phyloP scores from a whole-genome alignment of 2,329 filamentous ascomycete genomes.

The Helotiales sp. region DNA sequence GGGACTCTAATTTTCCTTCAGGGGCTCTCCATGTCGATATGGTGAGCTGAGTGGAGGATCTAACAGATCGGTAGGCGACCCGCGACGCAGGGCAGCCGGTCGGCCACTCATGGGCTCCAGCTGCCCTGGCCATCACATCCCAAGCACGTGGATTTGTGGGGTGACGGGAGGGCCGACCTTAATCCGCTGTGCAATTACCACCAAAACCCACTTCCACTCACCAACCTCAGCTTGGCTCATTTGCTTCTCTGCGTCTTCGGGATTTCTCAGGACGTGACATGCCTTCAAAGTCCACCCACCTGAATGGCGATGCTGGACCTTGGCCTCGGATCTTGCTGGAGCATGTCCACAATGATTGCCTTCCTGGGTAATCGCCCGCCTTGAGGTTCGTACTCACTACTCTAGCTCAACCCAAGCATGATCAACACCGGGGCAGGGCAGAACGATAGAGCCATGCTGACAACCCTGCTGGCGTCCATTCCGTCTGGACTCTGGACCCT shows the following conservation, averaged over 20 bases:
- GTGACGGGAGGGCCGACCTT: background rate
- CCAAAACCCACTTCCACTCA: background rate
- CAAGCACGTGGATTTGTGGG: background rate
- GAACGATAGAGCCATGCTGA: background rate
- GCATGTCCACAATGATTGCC: background rate
- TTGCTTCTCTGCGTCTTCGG: background rate
- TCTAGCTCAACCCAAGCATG: background rate
- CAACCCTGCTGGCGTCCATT: background rate
- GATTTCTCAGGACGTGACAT: background rate
- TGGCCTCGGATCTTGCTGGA: background rate
- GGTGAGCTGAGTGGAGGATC: background rate
- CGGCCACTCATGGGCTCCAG: too few relatives aligned
- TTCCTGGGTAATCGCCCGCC: background rate
- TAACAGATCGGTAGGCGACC: background rate
- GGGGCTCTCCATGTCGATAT: background rate
- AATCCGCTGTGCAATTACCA: background rate
- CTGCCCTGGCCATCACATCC: too few relatives aligned
- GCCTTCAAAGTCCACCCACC: background rate
- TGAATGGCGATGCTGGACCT: background rate
- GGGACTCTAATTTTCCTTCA: background rate
- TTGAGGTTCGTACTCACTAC: background rate
- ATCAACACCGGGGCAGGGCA: background rate
- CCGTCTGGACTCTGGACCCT: too few relatives aligned
- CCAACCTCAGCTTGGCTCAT: background rate
- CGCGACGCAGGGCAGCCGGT: too few relatives aligned